Base-by-base conservation (phyloP, 108 stramenopile species). In the Pseudonitzschia multiseries region DNA sequence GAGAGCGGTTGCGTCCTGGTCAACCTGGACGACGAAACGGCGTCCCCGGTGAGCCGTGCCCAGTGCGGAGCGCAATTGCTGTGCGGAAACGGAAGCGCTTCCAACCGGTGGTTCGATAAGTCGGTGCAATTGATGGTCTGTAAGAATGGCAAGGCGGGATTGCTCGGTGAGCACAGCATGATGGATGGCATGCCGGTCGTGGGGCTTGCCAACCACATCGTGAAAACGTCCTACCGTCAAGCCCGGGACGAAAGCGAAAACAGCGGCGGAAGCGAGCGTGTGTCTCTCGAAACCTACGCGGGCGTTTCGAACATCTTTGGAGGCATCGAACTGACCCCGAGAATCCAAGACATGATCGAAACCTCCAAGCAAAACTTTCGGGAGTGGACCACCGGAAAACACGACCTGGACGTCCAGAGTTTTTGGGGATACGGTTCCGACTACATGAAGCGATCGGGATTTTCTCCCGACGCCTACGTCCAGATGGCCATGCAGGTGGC, bases 171-270 rank as follows among this genome's bases (percentile, higher is more conserved):
- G 74, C 95, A 96, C 69, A 87, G 87, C 66, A 93, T 93, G 93
- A 94, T 94, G 93, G 95, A 96, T 73, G 95, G 95, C 17, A 93
- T 93, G 92, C 92, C 93, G 18, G 81, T 92, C 9, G 85, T 93
- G 26, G 69, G 77, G 33, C 83, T 81, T 68, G 81, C 87, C 36
- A 81, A 91, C 71, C 82, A 83, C 52, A 72, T 91, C 52, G 83
- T 86, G 20, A 83, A 81, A 44, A 80, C 73, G 8, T 64, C 88
- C 12, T 93, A 89, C 71, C 75, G 50, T 4, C 82, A 90, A n/a
- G 75, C 79, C 72, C 62, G 74, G 64, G 52, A 77, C 53, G 33
- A 83, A 50, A 72, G 65, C 21, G n/a, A n/a, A n/a, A n/a, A n/a
- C n/a, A n/a, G n/a, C n/a, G n/a, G n/a, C n/a, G n/a, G n/a, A n/a